Evolutionary conservation across 1,139 yeast genomes (phyloP).

Genomic region (Zygosaccharomyces pseudobailii): DNA sequence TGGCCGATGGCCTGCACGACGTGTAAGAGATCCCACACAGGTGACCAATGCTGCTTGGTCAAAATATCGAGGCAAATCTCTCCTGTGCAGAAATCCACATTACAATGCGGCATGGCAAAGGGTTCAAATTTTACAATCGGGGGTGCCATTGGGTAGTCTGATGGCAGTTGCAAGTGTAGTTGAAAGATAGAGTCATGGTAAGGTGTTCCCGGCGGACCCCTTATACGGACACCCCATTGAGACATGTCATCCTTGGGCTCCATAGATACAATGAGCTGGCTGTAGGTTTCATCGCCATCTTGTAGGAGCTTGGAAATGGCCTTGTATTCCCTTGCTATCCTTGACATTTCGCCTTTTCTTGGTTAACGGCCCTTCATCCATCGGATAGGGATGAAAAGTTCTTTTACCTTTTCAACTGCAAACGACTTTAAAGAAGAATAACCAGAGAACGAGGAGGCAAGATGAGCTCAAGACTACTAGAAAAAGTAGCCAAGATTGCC

Average conservation of each 20-base stretch:
- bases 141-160: constrained; percentile 63
- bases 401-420: neutral
- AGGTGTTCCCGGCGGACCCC: constrained; percentile 53
- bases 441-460: neutral
- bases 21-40: constrained; percentile 77
- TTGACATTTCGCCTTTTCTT: constrained; percentile 12
- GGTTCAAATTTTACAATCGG: constrained; percentile 53
- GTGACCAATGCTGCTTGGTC: constrained; percentile 64
- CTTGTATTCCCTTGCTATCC: constrained; percentile 40
- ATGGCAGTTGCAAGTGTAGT: constrained; percentile 47
- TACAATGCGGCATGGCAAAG: constrained; percentile 66
- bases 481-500: constrained; percentile 43
- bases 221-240: constrained; percentile 56
- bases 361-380: neutral
- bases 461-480: constrained; percentile 20
- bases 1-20: constrained; percentile 68
- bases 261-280: constrained; percentile 39
- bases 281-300: constrained; percentile 28
- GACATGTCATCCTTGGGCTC: constrained; percentile 45
- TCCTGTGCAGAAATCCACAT: constrained; percentile 63
- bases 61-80: constrained; percentile 83
- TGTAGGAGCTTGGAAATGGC: constrained; percentile 36
- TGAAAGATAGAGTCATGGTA: constrained; percentile 58
- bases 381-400: constrained; percentile 4
- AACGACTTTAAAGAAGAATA: neutral